These are phyloP conservation scores for Microstroma glucosiphilum DNA, from an alignment of 1,284 basidiomycete genomes.

Conservation along the genomic window DNA sequence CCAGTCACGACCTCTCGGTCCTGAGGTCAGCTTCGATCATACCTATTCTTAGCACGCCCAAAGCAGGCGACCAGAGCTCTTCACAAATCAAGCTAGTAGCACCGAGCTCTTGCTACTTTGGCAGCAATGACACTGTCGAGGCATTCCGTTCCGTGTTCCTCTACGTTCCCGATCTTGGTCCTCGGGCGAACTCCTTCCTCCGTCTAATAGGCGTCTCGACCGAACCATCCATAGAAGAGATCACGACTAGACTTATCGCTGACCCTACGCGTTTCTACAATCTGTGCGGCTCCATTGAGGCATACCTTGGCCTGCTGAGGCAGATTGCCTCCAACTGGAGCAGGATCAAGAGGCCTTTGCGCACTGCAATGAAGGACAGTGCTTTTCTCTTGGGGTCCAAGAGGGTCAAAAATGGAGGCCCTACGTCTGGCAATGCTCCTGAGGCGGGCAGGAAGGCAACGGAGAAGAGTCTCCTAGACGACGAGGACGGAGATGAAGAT, in stretches of 20 bases:
- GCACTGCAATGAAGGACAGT: slow-evolving; percentile 63
- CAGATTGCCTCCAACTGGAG: slow-evolving; percentile 73
- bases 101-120: slow-evolving; percentile 60
- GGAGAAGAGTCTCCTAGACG: slow-evolving; percentile 15
- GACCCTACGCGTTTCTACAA: slow-evolving; percentile 64
- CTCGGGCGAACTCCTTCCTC: slow-evolving; percentile 70
- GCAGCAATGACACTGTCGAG: slow-evolving; percentile 18
- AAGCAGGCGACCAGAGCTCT: slow-evolving; percentile 11
- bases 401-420: slow-evolving; percentile 49
- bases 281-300: slow-evolving; percentile 61
- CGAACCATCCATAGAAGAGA: slow-evolving; percentile 79
- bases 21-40: slow-evolving; percentile 32
- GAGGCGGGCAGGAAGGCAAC: neutral
- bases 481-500: slow-evolving; percentile 32
- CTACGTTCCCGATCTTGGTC: slow-evolving; percentile 77
- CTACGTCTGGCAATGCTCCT: neutral
- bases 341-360: slow-evolving; percentile 59
- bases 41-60: slow-evolving; percentile 20
- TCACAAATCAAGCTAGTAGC: slow-evolving; percentile 26
- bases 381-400: slow-evolving; percentile 69
- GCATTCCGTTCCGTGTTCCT: slow-evolving; percentile 57
- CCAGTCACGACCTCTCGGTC: slow-evolving; percentile 22
- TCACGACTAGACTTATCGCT: slow-evolving; percentile 47
- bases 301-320: slow-evolving; percentile 68
- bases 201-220: slow-evolving; percentile 78